Base-by-base conservation (phyloP, 148 eudicot species). In the Limonium bicolor region DNA sequence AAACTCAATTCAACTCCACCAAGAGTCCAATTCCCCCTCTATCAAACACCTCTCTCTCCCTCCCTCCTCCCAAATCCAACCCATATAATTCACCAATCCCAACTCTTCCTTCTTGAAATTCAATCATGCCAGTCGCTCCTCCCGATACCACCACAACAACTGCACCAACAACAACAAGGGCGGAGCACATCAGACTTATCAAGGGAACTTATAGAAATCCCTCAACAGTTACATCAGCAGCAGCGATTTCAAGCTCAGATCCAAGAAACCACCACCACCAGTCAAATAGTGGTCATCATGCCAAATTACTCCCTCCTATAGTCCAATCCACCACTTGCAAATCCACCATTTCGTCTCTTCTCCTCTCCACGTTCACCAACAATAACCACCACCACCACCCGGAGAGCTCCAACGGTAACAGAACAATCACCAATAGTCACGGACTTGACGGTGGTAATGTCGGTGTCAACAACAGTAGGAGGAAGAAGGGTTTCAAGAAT, bases 401-500 rank as follows among this genome's bases (percentile, higher is more conserved):
- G 16, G 48, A 43, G 16, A 6, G 30, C 31, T 23, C 14, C 4
- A 29, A 3, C 30, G 19, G 19, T 12, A 23, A 28, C 6, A 13
- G 16, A 3, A 25, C 30, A 43, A 10, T 5, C 19, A 14, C 48
- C 19, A n/a, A n/a, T n/a, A n/a, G n/a, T n/a, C n/a, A n/a, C n/a
- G n/a, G n/a, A n/a, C n/a, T n/a, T n/a, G n/a, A n/a, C n/a, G n/a
- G n/a, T n/a, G 16, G 27, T 18, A 19, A 41, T 41, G 27, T 11
- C 5, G 16, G 25, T 41, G 27, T 11, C 5, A 19, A 20, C 29
- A 11, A 6, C 20, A 29, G 37, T 22, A 67, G 53, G 36, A 67
- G 53, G 36, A 86, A 78, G 46, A 86, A 72, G 61, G 52, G 54
- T 27, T 66, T 67, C 30, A 32, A 67, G 24, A 60, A 69, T 4